Percentiles rank a stretch among this genome's conserved stretches.
Conservation (phyloP, 1,139 yeast species). For the Debaryomycetaceae sp. region DNA sequence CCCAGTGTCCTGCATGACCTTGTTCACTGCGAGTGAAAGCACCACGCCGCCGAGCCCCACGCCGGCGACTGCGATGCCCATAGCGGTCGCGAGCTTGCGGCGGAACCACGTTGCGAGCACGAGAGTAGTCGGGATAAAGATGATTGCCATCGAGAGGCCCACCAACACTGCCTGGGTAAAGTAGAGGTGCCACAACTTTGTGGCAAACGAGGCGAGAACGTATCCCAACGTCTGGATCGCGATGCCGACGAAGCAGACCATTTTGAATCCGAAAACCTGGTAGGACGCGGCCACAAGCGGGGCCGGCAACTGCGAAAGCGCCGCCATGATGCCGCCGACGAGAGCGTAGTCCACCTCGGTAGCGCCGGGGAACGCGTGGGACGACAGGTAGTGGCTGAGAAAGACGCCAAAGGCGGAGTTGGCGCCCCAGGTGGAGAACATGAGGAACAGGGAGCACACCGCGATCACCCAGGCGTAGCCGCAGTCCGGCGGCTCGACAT, state of each 20-base stretch:
- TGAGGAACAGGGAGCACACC: conserved; percentile 34
- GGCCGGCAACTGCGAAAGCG: conserved; percentile 45
- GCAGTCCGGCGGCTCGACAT: conserved; percentile 54
- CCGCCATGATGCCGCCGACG: conserved; percentile 56
- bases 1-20: conserved; percentile 37
- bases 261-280: conserved; percentile 22
- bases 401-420: conserved; percentile 64
- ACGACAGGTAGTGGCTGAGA: conserved; percentile 40
- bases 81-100: conserved; percentile 42
- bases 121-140: conserved; percentile 49
- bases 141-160: conserved; percentile 49
- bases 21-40: conserved; percentile 38
- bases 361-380: conserved; percentile 44
- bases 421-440: conserved; percentile 63
- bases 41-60: conserved; percentile 59
- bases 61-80: conserved; percentile 52
- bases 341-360: conserved; percentile 51
- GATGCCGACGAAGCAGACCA: conserved; percentile 37
- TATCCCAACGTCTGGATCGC: conserved; percentile 44
- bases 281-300: conserved; percentile 36
- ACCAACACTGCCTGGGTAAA: conserved; percentile 58
- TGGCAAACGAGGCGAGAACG: conserved; percentile 55
- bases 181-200: conserved; percentile 51
- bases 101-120: conserved; percentile 56
- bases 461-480: conserved; percentile 67